A percentile compares a stretch with the other conserved stretches of the same genome.
phyloP scores from a whole-genome alignment of 345 rosid genomes.

The Eucalyptus cloeziana region DNA sequence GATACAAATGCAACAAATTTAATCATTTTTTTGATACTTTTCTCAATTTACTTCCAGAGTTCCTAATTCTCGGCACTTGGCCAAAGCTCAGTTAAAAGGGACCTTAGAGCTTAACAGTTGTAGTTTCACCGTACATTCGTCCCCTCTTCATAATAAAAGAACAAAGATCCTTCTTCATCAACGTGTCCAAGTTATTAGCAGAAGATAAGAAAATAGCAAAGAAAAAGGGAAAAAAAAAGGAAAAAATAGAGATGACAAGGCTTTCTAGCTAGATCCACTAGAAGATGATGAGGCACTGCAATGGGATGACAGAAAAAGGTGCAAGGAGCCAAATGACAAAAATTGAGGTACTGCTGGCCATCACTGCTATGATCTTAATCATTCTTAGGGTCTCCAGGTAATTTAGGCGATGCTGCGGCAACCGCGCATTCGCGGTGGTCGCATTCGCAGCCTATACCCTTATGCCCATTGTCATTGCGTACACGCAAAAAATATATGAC shows the following conservation, averaged over 20 bases:
- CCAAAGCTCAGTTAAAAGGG: background rate
- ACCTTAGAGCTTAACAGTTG: background rate
- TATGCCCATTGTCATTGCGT: background rate
- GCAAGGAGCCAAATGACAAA: background rate
- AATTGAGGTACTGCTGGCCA: background rate
- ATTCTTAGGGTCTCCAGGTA: background rate
- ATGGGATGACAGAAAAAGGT: fast-evolving
- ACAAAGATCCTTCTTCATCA: background rate
- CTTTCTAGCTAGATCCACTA: background rate
- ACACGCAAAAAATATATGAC: too few species aligned
- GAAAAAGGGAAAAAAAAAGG: too few species aligned
- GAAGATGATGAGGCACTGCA: fast-evolving
- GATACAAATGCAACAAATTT: too few species aligned
- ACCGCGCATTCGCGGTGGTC: background rate
- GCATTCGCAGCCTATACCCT: background rate
- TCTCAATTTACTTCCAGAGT: background rate
- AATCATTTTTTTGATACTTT: too few species aligned
- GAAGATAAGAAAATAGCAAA: background rate
- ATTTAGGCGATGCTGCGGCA: background rate
- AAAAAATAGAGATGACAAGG: background rate
- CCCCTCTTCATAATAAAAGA: too few species aligned
- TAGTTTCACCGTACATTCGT: too few species aligned
- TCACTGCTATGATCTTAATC: background rate
- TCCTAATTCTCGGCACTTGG: background rate
- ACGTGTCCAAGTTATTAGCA: background rate